These are phyloP conservation scores for Nissolia schottii DNA, from an alignment of 306 rosid genomes.

Conservation along the genomic window DNA sequence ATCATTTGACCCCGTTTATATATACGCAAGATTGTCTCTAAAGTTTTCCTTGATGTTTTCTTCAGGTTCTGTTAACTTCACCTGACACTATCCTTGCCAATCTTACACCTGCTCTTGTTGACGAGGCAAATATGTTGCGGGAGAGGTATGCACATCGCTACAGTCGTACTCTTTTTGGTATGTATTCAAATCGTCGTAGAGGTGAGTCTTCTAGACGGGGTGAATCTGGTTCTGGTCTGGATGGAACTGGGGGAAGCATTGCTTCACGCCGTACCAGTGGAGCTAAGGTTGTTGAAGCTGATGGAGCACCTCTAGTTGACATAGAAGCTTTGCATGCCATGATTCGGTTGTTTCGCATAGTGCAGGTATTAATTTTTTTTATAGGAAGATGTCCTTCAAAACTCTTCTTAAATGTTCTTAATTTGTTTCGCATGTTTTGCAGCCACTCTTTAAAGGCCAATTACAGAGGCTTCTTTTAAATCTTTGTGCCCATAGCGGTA, in stretches of 20 bases:
- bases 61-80: slow-evolving; percentile 92
- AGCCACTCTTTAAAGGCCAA: slow-evolving; percentile 96
- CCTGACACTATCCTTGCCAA: slow-evolving; percentile 91
- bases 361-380: slow-evolving; percentile 58
- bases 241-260: slow-evolving; percentile 58
- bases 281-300: slow-evolving; percentile 90
- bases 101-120: slow-evolving; percentile 99
- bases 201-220: slow-evolving; percentile 87
- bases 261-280: slow-evolving; percentile 70
- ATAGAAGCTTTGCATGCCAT: slow-evolving; percentile 77
- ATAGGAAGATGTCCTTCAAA: slow-evolving; percentile 3
- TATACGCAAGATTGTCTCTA: neutral
- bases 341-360: slow-evolving; percentile 87
- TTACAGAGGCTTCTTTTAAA: slow-evolving; percentile 95
- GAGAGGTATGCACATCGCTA: slow-evolving; percentile 96
- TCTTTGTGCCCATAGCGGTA: slow-evolving; percentile 83
- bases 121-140: slow-evolving; percentile 96
- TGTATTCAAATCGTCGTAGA: slow-evolving; percentile 93
- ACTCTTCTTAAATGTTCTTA: slow-evolving; percentile 2
- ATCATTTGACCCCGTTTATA: neutral
- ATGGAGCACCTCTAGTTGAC: slow-evolving; percentile 89
- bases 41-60: neutral
- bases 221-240: slow-evolving; percentile 76
- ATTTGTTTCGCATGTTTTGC: slow-evolving; percentile 31
- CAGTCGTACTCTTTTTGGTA: slow-evolving; percentile 91